Evolutionary conservation across 2,329 filamentous ascomycete genomes (phyloP).

Genomic region (Periglandula ipomoeae): DNA sequence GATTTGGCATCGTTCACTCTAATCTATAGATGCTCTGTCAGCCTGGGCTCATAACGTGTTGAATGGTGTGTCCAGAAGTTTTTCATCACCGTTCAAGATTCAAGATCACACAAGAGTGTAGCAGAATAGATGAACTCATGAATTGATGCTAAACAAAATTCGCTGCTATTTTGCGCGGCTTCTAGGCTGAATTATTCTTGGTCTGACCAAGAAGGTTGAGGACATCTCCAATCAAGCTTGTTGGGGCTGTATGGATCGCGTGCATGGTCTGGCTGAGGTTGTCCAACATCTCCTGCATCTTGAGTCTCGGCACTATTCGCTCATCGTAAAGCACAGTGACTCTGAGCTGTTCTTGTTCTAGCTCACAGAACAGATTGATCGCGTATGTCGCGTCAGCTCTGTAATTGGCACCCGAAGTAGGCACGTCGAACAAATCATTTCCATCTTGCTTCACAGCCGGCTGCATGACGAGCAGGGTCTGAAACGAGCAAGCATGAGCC

Average conservation of each 20-base stretch:
- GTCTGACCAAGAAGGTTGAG: not conserved
- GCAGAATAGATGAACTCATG: too few relatives aligned
- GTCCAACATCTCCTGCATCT: not conserved
- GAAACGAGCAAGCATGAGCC: not conserved
- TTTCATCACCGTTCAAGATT: too few relatives aligned
- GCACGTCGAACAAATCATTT: not conserved
- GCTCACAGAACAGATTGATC: not conserved
- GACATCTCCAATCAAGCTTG: not conserved
- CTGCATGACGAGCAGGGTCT: constrained; percentile 1
- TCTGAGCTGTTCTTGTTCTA: not conserved
- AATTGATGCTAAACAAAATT: too few relatives aligned
- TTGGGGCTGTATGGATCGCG: not conserved
- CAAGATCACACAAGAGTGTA: too few relatives aligned
- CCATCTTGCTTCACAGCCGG: not conserved
- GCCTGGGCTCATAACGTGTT: too few relatives aligned
- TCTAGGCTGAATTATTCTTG: not conserved
- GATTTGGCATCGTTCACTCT: too few relatives aligned
- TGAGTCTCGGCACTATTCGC: not conserved
- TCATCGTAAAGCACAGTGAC: not conserved
- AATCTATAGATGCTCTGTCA: too few relatives aligned
- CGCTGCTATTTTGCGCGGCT: not conserved
- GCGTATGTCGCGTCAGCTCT: not conserved
- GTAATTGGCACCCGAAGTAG: not conserved
- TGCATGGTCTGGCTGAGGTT: not conserved
- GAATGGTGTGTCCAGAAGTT: too few relatives aligned